A percentile compares a stretch with the other conserved stretches of the same genome.
Conservation (phyloP, 495 filamentous ascomycete genomes). For the Aspergillus coremiiformis region DNA sequence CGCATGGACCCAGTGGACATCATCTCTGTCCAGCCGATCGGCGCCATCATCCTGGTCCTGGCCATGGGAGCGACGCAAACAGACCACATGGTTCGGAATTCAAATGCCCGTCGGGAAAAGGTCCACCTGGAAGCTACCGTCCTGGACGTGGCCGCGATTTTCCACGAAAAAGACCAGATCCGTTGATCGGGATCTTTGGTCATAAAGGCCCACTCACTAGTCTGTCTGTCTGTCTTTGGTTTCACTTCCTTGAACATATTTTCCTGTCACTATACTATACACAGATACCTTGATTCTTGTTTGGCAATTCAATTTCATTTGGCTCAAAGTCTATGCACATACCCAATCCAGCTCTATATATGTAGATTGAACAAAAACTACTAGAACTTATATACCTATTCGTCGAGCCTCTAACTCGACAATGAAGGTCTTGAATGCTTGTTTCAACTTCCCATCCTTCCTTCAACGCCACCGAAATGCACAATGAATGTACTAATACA, state of each 20-base stretch:
- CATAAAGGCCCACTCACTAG: background rate
- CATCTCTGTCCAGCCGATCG: slow-evolving; percentile 4
- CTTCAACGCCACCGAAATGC: background rate
- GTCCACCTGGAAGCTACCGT: slow-evolving; percentile 10
- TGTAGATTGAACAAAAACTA: slow-evolving; percentile 1
- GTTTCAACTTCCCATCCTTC: background rate
- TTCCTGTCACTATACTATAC: background rate
- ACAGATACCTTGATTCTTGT: background rate
- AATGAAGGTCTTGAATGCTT: too few species aligned
- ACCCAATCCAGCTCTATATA: background rate
- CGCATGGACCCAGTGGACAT: slow-evolving; percentile 16
- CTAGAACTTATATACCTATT: background rate
- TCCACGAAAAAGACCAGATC: slow-evolving; percentile 1
- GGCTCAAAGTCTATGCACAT: background rate
- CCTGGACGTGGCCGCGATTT: slow-evolving; percentile 10
- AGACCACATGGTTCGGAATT: slow-evolving; percentile 7
- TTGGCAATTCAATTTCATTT: background rate
- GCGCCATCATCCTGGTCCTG: slow-evolving; percentile 16
- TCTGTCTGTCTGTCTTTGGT: background rate
- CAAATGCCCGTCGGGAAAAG: slow-evolving; percentile 9
- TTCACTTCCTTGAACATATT: background rate
- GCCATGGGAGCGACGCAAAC: slow-evolving; percentile 21
- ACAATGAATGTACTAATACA: background rate
- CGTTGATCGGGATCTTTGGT: background rate
- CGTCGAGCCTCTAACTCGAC: too few species aligned